Evolutionary conservation across 306 rosid genomes (phyloP).

Genomic region (Purshia tridentata): DNA sequence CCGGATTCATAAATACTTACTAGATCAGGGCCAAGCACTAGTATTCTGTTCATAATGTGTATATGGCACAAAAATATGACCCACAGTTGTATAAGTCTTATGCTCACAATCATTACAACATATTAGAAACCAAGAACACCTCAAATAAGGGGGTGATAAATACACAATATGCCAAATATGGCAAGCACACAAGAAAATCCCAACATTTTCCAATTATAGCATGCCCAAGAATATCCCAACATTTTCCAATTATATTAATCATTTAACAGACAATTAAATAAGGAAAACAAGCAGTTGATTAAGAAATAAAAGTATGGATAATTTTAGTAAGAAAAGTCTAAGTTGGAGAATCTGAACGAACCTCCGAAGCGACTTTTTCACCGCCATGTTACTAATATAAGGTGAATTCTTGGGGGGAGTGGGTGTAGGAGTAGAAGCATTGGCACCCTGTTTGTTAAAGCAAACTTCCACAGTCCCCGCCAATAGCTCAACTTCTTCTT

Average conservation of each 20-base stretch:
- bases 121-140: too few species aligned
- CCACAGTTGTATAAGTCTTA: too few species aligned
- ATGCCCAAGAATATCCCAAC: neutral
- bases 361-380: conserved; percentile 64
- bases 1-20: neutral
- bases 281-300: neutral
- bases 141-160: neutral
- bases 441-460: conserved; percentile 67
- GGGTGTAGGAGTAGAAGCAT: conserved; percentile 72
- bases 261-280: neutral
- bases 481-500: conserved; percentile 29
- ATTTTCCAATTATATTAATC: neutral
- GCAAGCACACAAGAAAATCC: neutral
- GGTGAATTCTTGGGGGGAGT: conserved; percentile 74
- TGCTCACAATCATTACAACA: too few species aligned
- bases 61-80: too few species aligned
- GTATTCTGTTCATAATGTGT: too few species aligned
- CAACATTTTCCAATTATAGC: neutral
- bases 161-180: neutral
- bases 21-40: too few species aligned
- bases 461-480: conserved; percentile 94
- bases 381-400: conserved; percentile 76
- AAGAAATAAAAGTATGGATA: neutral
- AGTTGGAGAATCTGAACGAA: conserved; percentile 22
- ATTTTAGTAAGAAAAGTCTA: neutral